Percentiles rank a stretch among this genome's conserved stretches.
phyloP scores from a whole-genome alignment of 805 yeast species.

The Candida insectalens region DNA sequence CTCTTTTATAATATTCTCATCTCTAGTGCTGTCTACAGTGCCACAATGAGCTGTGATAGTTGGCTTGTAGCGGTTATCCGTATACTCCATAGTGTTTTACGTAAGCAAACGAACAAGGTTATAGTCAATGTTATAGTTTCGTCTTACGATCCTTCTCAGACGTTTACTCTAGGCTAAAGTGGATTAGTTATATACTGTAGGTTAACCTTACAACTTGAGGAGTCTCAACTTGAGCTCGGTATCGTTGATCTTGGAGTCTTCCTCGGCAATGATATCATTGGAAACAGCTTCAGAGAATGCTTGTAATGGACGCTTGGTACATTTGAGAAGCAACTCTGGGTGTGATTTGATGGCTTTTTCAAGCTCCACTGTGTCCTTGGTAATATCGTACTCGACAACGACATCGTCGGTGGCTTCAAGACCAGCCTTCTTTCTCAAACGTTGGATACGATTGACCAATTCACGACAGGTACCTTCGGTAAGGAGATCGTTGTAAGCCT shows the following conservation, averaged over 20 bases:
- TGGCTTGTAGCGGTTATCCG: too few species aligned
- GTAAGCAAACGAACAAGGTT: too few species aligned
- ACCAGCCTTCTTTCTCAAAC: slow-evolving; percentile 93
- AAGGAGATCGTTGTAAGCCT: slow-evolving; percentile 77
- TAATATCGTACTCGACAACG: slow-evolving; percentile 67
- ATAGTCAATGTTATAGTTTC: too few species aligned
- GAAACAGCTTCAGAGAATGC: slow-evolving; percentile 33
- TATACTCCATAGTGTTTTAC: too few species aligned
- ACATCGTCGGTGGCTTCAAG: slow-evolving; percentile 94
- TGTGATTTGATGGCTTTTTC: slow-evolving; percentile 54
- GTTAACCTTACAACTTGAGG: slow-evolving; percentile 50
- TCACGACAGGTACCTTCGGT: slow-evolving; percentile 96
- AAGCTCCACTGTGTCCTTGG: slow-evolving; percentile 60
- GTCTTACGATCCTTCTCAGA: too few species aligned
- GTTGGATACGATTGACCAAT: slow-evolving; percentile 92
- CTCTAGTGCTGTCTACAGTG: too few species aligned
- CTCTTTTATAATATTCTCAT: too few species aligned
- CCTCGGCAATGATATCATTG: slow-evolving; percentile 61
- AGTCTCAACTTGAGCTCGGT: slow-evolving; percentile 71
- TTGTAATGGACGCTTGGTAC: slow-evolving; percentile 58
- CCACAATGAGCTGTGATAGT: too few species aligned
- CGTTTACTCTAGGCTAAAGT: too few species aligned
- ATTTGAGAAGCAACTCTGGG: slow-evolving; percentile 60
- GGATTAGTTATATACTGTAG: too few species aligned
- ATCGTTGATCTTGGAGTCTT: slow-evolving; percentile 77